Evolutionary conservation across 441 rosid genomes (phyloP), one percentile per base, ranked within the genome.

Genomic region (Macaranga tanarius): DNA sequence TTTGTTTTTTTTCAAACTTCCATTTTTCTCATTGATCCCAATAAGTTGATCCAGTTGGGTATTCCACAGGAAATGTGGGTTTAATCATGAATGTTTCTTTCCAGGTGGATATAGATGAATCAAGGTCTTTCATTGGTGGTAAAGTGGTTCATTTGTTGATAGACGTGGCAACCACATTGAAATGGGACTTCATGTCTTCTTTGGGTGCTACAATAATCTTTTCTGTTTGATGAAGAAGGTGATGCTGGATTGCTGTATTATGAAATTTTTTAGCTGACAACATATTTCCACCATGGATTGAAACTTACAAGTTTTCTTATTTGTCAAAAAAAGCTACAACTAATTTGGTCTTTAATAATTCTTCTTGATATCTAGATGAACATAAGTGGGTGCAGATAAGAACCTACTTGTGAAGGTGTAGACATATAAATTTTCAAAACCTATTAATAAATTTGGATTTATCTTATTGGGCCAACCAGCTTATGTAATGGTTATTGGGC

Each of bases 141-240:
- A 95, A 95, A 89, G 99, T 92, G 99, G 99, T 75, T 95, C 99
- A 15, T 91, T 95, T 83, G 89, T 95, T 71, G 99, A 95, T 86
- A 86, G 51, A 81, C 82, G 81, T 19, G 99, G 99, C 68, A 95
- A 95, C 84, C 99, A 95, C 75, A 75, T 95, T 4, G 99, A 95
- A 87, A 95, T 95, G 99, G 99, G 98, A 58, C 84, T 95, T 78
- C 99, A 95, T 62, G 99, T 92, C 75, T 92, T 95, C 88, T 95
- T 95, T 61, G 99, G 99, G 38, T 95, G 99, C 88, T 95, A 95
- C 79, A 95, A 86, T 81, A 95, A 95, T 84, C 96, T 95, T 73
- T 95, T 92, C 72, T 96, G 99, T 15, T 83, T 92, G 83, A 84
- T 95, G 96, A 92, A 92, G 84, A 95, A 92, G 95, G 98, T 95